Conservation (phyloP, 78 protist genomes). For the Dictyostelium brefeldianum region DNA sequence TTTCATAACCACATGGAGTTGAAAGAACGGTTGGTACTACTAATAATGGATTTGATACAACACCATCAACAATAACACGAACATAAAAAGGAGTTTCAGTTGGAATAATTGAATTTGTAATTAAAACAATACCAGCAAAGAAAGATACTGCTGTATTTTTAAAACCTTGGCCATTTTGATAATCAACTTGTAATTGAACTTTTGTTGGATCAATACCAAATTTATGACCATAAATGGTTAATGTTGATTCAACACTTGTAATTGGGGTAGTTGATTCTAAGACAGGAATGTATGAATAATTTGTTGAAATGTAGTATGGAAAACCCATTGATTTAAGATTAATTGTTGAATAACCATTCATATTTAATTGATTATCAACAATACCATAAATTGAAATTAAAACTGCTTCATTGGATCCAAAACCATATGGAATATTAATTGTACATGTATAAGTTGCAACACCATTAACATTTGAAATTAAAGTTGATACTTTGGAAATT, state of each 20-base stretch:
- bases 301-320: neutral
- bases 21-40: neutral
- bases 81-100: slow-evolving; percentile 21
- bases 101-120: neutral
- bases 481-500: neutral
- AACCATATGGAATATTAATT: slow-evolving; percentile 50
- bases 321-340: slow-evolving; percentile 4
- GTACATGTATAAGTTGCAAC: slow-evolving; percentile 31
- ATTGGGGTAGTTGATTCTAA: neutral
- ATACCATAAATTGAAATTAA: slow-evolving; percentile 36
- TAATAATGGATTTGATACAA: neutral
- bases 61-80: slow-evolving; percentile 19
- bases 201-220: neutral
- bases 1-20: neutral
- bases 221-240: slow-evolving; percentile 26
- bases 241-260: neutral
- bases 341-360: slow-evolving; percentile 34
- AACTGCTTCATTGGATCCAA: slow-evolving; percentile 5
- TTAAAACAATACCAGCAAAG: slow-evolving; percentile 18
- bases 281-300: neutral
- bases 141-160: slow-evolving; percentile 1
- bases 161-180: slow-evolving; percentile 34
- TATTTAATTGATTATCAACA: slow-evolving; percentile 20
- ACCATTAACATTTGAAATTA: neutral
- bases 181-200: slow-evolving; percentile 7